A percentile compares a stretch with the other conserved stretches of the same genome.
Conservation (phyloP, 2,329 filamentous ascomycete genomes). For the Xylaria arbuscula region DNA sequence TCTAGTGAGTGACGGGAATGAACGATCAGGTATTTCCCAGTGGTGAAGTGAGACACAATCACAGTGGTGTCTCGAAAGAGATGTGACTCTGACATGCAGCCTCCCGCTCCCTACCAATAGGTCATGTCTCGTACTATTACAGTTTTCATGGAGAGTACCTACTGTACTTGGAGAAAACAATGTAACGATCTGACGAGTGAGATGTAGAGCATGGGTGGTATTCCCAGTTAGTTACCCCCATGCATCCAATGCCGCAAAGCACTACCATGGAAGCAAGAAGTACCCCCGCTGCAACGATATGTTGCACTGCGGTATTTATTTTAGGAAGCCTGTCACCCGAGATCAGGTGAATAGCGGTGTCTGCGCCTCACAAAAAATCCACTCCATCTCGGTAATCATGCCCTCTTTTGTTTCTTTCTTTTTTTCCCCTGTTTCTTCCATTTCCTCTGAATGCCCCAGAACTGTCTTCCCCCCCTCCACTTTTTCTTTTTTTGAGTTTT, state of each 20-base stretch:
- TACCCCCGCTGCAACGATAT: neutral
- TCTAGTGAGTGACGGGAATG: neutral
- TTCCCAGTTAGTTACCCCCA: too few species aligned
- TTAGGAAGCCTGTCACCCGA: neutral
- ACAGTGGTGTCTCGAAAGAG: conserved; percentile 23
- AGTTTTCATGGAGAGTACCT: too few species aligned
- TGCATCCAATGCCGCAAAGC: conserved; percentile 4
- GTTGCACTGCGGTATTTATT: conserved; percentile 15
- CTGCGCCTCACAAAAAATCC: neutral
- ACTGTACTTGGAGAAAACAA: too few species aligned
- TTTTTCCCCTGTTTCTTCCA: neutral
- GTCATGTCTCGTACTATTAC: neutral
- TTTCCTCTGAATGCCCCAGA: neutral
- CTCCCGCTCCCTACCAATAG: conserved; percentile 18
- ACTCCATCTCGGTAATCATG: neutral
- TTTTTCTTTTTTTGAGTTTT: neutral
- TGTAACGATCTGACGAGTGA: too few species aligned
- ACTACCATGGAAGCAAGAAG: neutral
- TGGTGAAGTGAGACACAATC: conserved; percentile 21
- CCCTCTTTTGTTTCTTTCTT: neutral
- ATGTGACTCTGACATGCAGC: conserved; percentile 34
- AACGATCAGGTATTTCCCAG: conserved; percentile 1
- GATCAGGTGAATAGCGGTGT: neutral
- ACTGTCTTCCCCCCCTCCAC: too few species aligned
- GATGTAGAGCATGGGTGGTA: conserved; percentile 4